Conservation (phyloP, 2,329 filamentous ascomycete genomes). For the Diaporthe ampelina region DNA sequence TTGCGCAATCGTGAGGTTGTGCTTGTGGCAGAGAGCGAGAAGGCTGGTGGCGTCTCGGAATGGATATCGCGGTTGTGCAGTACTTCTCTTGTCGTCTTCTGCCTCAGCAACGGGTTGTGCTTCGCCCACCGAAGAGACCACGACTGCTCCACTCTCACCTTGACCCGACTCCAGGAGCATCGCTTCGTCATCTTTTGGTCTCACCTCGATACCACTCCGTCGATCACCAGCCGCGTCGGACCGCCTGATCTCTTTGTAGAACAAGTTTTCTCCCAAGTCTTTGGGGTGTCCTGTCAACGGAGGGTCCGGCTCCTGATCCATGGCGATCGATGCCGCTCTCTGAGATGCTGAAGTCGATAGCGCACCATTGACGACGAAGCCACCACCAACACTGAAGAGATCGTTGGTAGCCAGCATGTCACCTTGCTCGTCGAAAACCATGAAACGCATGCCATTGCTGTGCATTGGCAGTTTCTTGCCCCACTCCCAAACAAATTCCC, state of each 20-base stretch:
- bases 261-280: constrained; percentile 66
- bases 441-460: constrained; percentile 67
- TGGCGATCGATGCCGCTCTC: constrained; percentile 30
- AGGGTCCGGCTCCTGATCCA: constrained; percentile 10
- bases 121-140: constrained; percentile 39
- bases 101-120: constrained; percentile 39
- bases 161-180: constrained; percentile 15
- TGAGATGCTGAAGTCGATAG: constrained; percentile 55
- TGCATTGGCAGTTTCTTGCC: constrained; percentile 64
- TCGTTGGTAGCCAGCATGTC: constrained; percentile 63
- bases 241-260: constrained; percentile 64
- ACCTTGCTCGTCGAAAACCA: constrained; percentile 62
- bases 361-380: constrained; percentile 65
- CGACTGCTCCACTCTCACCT: constrained; percentile 39
- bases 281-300: constrained; percentile 53
- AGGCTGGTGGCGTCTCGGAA: constrained; percentile 63
- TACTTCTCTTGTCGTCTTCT: constrained; percentile 31
- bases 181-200: constrained; percentile 49
- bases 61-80: constrained; percentile 58
- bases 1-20: constrained; percentile 66
- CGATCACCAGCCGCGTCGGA: constrained; percentile 62
- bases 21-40: constrained; percentile 61
- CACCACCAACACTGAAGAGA: constrained; percentile 66
- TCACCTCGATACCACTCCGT: constrained; percentile 59
- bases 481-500: constrained; percentile 66